Evolutionary conservation across 495 filamentous ascomycete species (phyloP), one percentile per base, ranked within the genome.

Genomic region (Amorphotheca resinae): DNA sequence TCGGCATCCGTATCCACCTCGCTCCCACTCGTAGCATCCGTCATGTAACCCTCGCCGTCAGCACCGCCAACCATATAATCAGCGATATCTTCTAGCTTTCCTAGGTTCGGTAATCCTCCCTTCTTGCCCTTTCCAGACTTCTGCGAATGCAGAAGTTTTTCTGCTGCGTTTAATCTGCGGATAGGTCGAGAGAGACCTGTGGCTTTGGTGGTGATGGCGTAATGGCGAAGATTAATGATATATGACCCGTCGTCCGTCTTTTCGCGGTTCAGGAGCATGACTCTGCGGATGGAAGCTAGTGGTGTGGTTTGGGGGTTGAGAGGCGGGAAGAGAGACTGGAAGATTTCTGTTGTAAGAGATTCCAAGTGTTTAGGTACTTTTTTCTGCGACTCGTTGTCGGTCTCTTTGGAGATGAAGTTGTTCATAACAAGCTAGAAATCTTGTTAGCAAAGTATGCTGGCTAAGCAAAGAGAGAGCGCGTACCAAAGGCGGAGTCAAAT

Each of bases 1-100:
- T 96, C 91, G 25, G 87, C 88, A 57, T 96, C 93, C 1, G 88
- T 94, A 31, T 95, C 93, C 34, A 83, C 61, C 51, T 99, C 93
- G 37, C 82, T 89, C 34, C 93, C 91, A 54, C 82, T 89, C 1
- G 85, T 95, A 37, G 59, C 68, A 46, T 76, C 72, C 9, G 86
- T 91, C 50, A 87, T 81, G 57, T 94, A 99, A 1, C 89, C 88
- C 14, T 72, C 66, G 33, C 68, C 73, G 31, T 75, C 74, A 17
- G 79, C 82, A 11, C 82, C 84, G n/a, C 80, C 78, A 41, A 95
- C 80, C 53, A 99, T 79, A 54, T 89, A 99, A 57, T 99, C 93
- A 2, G 91, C 83, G 12, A 95, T 88, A 65, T 99, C 93, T 48
- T 87, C 76, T 7, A 96, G 67, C 53, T 83, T 87, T 16, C 87